Base-by-base conservation (phyloP, 257 asterid genomes). In the Craterostigma plantagineum region DNA sequence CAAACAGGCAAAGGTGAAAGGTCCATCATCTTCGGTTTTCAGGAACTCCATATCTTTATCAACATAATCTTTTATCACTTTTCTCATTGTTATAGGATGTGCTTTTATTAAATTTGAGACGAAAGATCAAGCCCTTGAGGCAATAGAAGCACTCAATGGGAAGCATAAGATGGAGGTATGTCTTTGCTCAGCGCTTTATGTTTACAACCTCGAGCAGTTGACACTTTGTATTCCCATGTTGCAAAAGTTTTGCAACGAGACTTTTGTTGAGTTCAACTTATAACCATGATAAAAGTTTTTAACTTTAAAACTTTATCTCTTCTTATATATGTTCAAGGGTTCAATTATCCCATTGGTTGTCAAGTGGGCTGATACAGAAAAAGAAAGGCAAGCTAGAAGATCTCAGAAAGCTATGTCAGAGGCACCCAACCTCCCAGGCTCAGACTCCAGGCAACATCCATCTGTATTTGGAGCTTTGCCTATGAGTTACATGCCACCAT, bases 291-390 rank as follows among this genome's bases (percentile, higher is more conserved):
- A n/a, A 30, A 34, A 39, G 59, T 56, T 35, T 9, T 45, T 35
- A 18, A 51, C n/a, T 51, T 23, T 23, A 23, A 23, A 23, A 23
- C 30, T 2, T 23, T 23, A 23, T 23, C 6, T 2, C 30, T 23
- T 23, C 30, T 23, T 27, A 23, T 23, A 23, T 6, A 23, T 23
- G 30, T 23, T 23, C 46, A 51, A 83, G 99, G 95, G 91, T 56
- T 75, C 94, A 33, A 65, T 78, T 40, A 83, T 90, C 55, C 94
- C 94, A 15, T 69, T 90, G 75, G 99, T 90, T 63, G 94, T 90
- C 56, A 90, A 90, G 67, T 83, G 99, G 99, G 98, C 98, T 51
- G 98, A 90, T 73, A 90, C 99, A 49, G 99, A 90, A 50, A 90
- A 90, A 66, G 99, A 90, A 71, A 71, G 94, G 50, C 84, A 68